Percentiles rank a stretch among this genome's conserved stretches.
Evolutionary conservation across 805 yeast species (phyloP).

Genomic region (Deakozyma indianensis): DNA sequence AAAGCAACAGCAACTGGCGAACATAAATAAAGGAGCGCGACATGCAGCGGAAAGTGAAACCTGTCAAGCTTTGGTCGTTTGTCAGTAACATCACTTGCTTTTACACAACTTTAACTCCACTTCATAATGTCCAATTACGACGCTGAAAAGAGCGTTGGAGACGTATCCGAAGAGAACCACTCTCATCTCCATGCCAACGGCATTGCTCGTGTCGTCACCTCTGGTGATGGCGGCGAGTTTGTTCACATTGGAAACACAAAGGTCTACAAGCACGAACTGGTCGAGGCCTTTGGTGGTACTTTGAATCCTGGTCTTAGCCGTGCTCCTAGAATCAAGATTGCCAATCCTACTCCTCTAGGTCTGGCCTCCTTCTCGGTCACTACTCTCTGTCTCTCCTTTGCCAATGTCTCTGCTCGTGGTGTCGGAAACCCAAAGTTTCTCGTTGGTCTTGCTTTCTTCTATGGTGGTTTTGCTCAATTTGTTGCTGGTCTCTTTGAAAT

Average conservation of each 20-base stretch:
- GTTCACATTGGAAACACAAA: constrained; percentile 59
- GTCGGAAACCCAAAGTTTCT: constrained; percentile 37
- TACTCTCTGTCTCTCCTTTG: constrained; percentile 44
- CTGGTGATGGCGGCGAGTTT: constrained; percentile 35
- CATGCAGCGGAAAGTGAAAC: too few species aligned
- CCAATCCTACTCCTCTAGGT: constrained; percentile 56
- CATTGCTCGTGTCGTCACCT: neutral
- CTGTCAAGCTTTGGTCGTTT: too few species aligned
- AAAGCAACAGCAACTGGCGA: too few species aligned
- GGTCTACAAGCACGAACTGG: constrained; percentile 34
- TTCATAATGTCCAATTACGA: too few species aligned
- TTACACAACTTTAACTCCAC: too few species aligned
- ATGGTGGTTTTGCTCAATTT: constrained; percentile 48
- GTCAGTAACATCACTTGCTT: too few species aligned
- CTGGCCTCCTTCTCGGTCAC: constrained; percentile 47
- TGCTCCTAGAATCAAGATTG: constrained; percentile 45
- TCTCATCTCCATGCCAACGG: neutral
- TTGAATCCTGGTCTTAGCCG: constrained; percentile 53
- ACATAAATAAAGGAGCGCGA: too few species aligned
- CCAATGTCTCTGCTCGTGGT: constrained; percentile 41
- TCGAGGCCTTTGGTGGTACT: constrained; percentile 54
- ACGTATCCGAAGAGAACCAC: neutral
- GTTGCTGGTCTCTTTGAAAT: constrained; percentile 57
- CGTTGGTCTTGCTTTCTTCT: constrained; percentile 43
- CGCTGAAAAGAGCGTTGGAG: neutral